Evolutionary conservation across 176 grass and related monocot genomes (phyloP).

Genomic region (Cenchrus fungigraminus): DNA sequence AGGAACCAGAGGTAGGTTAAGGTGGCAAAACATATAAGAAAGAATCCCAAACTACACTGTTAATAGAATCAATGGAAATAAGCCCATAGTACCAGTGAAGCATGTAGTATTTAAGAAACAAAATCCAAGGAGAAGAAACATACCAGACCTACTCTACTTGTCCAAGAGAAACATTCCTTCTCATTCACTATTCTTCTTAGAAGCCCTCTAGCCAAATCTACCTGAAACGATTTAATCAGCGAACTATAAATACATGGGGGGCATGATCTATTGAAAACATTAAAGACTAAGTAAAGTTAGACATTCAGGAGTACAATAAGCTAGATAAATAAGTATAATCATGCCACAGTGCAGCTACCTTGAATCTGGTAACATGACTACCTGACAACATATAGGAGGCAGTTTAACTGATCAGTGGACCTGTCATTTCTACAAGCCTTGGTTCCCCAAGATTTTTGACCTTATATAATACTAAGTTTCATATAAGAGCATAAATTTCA

Average conservation of each 20-base stretch:
- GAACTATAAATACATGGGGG: constrained; percentile 3
- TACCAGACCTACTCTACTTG: constrained; percentile 93
- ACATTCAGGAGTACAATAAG: constrained; percentile 15
- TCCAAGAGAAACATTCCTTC: constrained; percentile 83
- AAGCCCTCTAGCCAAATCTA: constrained; percentile 80
- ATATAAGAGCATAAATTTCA: constrained; percentile 17
- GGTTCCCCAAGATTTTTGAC: neutral
- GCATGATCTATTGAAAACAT: constrained; percentile 34
- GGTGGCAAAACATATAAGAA: neutral
- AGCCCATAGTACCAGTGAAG: neutral
- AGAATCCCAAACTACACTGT: constrained; percentile 3
- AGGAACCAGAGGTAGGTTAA: neutral
- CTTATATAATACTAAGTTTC: constrained; percentile 13
- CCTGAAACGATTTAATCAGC: constrained; percentile 52
- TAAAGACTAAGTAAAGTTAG: constrained; percentile 21
- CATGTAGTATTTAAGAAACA: constrained; percentile 10
- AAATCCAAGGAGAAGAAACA: constrained; percentile 31
- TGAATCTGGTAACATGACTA: constrained; percentile 20
- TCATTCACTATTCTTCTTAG: constrained; percentile 72
- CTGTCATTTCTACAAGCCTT: neutral
- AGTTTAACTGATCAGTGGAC: neutral
- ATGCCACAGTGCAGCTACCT: neutral
- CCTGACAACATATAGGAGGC: neutral
- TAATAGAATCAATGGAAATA: neutral
- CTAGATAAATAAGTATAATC: constrained; percentile 14